Conservation (phyloP, 1,284 basidiomycete species). For the Violaceomyces palustris region DNA sequence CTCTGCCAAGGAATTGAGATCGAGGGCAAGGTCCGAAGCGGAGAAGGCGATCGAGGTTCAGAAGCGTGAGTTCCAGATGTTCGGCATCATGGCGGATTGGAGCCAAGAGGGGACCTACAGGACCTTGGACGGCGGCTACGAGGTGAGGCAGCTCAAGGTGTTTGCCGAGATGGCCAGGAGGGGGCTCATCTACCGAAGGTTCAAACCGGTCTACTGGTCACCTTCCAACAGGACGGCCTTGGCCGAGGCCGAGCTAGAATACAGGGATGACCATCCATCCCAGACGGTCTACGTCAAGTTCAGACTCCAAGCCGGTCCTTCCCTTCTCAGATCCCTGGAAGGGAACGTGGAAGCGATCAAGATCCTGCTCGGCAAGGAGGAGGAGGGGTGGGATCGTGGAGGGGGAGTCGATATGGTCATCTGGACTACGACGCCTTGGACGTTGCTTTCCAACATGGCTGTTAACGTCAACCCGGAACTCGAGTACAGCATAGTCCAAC, state of each 20-base stretch:
- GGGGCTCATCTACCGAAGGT: conserved; percentile 79
- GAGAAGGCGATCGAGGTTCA: conserved; percentile 71
- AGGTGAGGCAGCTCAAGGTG: conserved; percentile 78
- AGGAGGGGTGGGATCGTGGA: conserved; percentile 2
- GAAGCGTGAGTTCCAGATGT: conserved; percentile 70
- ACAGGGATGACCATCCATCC: conserved; percentile 81
- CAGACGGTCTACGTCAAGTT: conserved; percentile 83
- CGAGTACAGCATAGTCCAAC: conserved; percentile 63
- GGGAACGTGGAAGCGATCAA: conserved; percentile 4
- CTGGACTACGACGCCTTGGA: conserved; percentile 99
- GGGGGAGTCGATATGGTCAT: conserved; percentile 66
- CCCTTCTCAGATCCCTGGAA: no score
- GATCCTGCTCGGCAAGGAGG: no score
- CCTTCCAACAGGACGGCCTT: conserved; percentile 89
- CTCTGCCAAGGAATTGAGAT: conserved; percentile 60
- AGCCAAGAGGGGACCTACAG: conserved; percentile 66
- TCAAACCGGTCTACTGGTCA: conserved; percentile 90
- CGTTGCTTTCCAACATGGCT: conserved; percentile 90
- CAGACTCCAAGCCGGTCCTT: conserved; percentile 46
- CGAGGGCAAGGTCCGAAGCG: conserved; percentile 70
- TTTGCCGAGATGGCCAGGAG: conserved; percentile 76
- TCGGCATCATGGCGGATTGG: conserved; percentile 95
- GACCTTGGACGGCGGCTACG: conserved; percentile 68
- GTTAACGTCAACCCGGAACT: conserved; percentile 76
- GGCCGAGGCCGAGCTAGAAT: conserved; percentile 90